Base-by-base conservation (phyloP, 805 yeast genomes). In the Lachancea kluyveri region DNA sequence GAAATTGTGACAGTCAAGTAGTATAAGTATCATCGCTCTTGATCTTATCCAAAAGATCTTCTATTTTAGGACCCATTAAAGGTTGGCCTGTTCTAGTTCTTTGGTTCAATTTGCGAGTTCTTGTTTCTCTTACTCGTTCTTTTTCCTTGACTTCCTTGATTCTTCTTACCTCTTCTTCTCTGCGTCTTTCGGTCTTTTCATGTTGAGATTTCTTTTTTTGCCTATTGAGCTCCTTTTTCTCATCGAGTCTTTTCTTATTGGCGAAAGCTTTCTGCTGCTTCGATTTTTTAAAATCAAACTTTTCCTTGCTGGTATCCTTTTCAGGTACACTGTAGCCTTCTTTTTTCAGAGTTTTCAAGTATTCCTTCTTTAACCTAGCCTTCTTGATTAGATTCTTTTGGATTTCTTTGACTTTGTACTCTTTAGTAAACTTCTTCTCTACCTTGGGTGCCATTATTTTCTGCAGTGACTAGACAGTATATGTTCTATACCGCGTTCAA, bases 1-100 rank as follows among this genome's bases (percentile, higher is more conserved):
- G 9, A 21, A 22, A n/a, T 6, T n/a, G n/a, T n/a, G n/a, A n/a
- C n/a, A n/a, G n/a, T n/a, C n/a, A n/a, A n/a, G n/a, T 39, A 4
- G 57, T 52, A 33, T 55, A 57, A 3, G 54, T 48, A 19, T 57
- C 57, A 41, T 74, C 78, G 17, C 58, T 59, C 49, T 73, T 77
- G 39, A 88, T 83, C 56, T 86, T 84, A 33, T 81, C 92, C 29
- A 88, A 65, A 26, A 88, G 62, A 45, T 76, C 73, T 35, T 75
- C 79, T 36, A 88, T 84, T 57, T 94, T 73, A 10, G 95, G 94
- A 0, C 86, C 95, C 90, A 88, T 84, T 26, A 74, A 59, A 2
- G 96, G 96, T 55, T 88, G 97, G 0, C 97, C 97, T 3, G 63
- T 52, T 46, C 67, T 66, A 1, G 95, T 88, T 40, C 65, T 77